These are phyloP conservation scores for Mucor mucedo DNA, from an alignment of 371 early-diverging fungal genomes.

Conservation along the genomic window DNA sequence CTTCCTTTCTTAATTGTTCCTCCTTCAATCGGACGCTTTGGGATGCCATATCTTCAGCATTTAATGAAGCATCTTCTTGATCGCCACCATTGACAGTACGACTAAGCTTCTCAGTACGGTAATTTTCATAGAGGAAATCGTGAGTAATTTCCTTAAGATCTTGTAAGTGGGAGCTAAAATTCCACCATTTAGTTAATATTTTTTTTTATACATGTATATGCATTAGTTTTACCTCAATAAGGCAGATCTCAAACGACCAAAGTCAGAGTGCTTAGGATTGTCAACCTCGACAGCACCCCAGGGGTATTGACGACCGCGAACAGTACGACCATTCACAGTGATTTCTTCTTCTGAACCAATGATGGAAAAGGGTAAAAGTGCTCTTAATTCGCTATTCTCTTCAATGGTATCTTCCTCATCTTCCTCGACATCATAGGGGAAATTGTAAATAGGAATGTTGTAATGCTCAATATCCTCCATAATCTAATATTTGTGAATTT, in stretches of 20 bases:
- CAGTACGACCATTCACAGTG: slow-evolving; percentile 70
- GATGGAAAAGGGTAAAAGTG: slow-evolving; percentile 94
- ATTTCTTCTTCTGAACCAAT: slow-evolving; percentile 96
- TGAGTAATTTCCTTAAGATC: slow-evolving; percentile 91
- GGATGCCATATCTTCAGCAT: slow-evolving; percentile 60
- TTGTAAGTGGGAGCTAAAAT: slow-evolving; percentile 85
- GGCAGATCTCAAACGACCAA: slow-evolving; percentile 92
- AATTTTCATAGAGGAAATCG: slow-evolving; percentile 87
- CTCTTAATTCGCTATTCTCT: slow-evolving; percentile 93
- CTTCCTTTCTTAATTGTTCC: slow-evolving; percentile 67
- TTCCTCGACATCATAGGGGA: slow-evolving; percentile 78
- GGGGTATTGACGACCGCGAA: slow-evolving; percentile 98
- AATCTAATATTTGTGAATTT: slow-evolving; percentile 44
- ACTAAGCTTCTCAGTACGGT: slow-evolving; percentile 91
- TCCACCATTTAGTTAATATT: background rate
- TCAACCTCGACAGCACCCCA: slow-evolving; percentile 99
- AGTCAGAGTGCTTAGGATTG: slow-evolving; percentile 94
- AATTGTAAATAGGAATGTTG: slow-evolving; percentile 89
- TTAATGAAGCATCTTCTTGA: slow-evolving; percentile 49
- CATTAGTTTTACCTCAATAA: slow-evolving; percentile 65
- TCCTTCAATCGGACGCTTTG: slow-evolving; percentile 61
- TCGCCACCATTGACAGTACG: slow-evolving; percentile 63
- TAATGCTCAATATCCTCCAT: slow-evolving; percentile 94
- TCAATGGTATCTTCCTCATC: slow-evolving; percentile 94
- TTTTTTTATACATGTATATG: background rate